Base-by-base conservation (phyloP, 2,329 filamentous ascomycete species). In the Fusarium circinatum region DNA sequence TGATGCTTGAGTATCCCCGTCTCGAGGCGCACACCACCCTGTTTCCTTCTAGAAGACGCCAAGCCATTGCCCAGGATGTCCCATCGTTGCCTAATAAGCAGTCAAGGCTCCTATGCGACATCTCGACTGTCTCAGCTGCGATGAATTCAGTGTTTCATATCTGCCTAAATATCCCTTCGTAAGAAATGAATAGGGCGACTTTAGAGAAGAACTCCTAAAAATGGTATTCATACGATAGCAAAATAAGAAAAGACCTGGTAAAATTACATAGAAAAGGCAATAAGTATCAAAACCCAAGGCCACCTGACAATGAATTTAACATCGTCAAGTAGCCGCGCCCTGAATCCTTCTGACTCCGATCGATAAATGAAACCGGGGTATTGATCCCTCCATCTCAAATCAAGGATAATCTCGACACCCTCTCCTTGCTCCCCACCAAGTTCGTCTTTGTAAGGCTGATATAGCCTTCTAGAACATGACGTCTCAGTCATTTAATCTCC, bases 401-500 rank as follows among this genome's bases (percentile, higher is more conserved):
- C 60, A 59, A 62, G 65, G 60, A 75, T 64, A 32, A 28, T 59
- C 52, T 64, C 44, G 30, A 32, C 48, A 73, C 57, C 62, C 47
- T 52, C 54, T 48, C 57, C 52, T 47, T 44, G 55, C 49, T 42
- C 48, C 41, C 48, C 64, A 54, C 30, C 54, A 36, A 52, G 44
- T 39, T 42, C 59, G 47, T 65, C 56, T 49, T 44, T 38, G 60
- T 66, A 67, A 78, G 66, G 74, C 72, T 74, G 68, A 73, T 61
- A 30, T 57, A 42, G 39, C 51, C 68, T 68, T 72, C 55, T 41
- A 26, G 30, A 44, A 60, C 41, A 52, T 51, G 17, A 30, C 47
- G 30, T 48, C 56, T 63, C 55, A 38, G 30, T 57, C 58, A 54
- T 74, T 24, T 76, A 84, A 60, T 83, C 83, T 80, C 89, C 80